Base-by-base conservation (phyloP, 129 eudicot species). In the Solidago caesia region DNA sequence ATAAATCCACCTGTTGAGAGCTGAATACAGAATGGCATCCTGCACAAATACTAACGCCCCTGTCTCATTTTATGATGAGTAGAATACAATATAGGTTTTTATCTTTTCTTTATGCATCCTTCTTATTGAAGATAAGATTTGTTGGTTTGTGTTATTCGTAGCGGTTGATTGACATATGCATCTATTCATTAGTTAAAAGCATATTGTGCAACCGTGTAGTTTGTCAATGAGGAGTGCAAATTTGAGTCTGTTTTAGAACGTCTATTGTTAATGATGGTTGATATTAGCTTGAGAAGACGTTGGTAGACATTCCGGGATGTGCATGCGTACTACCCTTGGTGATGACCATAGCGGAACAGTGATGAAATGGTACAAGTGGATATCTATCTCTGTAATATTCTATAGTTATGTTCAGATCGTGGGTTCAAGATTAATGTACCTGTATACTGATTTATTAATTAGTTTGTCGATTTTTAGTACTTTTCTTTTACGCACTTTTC, bases 1-100 rank as follows among this genome's bases (percentile, higher is more conserved):
- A 78, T 65, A 64, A 9, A 72, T 67, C 87, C 87, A 26, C 89
- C 89, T 27, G 83, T 61, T 7, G 88, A 85, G 72, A 83, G 87
- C 45, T 87, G 83, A 8, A 60, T 79, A 15, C 48, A 70, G 15
- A 82, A 80, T 73, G 84, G 85, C 29, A 57, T 15, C 13, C 64
- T 5, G 33, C 44, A 5, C 44, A 62, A 11, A 21, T 25, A 58
- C 59, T 53, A 53, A 53, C n/a, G 5, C 7, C 5, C 71, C 42
- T 67, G 14, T 67, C 8, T 15, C 39, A 4, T 5, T 62, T 5
- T 67, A 43, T 67, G 29, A 44, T 42, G 47, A 65, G 70, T 65
- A 65, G 70, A 41, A 65, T 44, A 42, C 27, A 43, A 6, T 12
- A 41, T 41, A 65, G 70, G 70, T 68, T 46, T 41, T 73, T 42